Evolutionary conservation across 495 filamentous ascomycete species (phyloP), one percentile per base, ranked within the genome.

Genomic region (Rhizodiscina lignyota): DNA sequence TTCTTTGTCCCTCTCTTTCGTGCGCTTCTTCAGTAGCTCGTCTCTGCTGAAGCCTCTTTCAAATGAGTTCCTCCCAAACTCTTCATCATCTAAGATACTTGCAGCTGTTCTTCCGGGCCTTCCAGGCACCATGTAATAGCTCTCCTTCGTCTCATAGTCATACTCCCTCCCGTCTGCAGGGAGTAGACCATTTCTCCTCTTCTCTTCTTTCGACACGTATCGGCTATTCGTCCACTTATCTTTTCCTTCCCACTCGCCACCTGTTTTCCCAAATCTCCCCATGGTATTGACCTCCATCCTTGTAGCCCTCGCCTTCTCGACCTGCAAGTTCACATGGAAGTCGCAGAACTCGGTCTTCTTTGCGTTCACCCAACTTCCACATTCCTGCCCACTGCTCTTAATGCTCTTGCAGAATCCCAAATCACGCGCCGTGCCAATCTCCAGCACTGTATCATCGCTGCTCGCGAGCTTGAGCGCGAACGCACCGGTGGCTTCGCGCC

Each of bases 261-360:
- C 19, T 51, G 66, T 18, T 45, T 55, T 42, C 10, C 39, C 48
- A 29, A 48, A 50, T 16, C 51, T 57, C 51, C 50, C 54, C 61
- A 70, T 70, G 11, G 64, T 68, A 43, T 89, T 87, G 38, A 96
- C 68, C 43, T 93, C 89, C 62, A 87, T 79, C 6, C 91, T 66
- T 0, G 67, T 59, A 2, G 70, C 55, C 28, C 79, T 74, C 2
- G 72, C 73, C 42, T 77, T 80, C 33, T 75, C 70, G 1, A 94
- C 54, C 12, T 78, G 75, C 13, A 76, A 51, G 47, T 93, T 80
- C 44, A 92, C 70, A 48, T 99, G 89, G 45, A 80, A 99, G 41
- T 91, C 81, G 58, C 89, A 99, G 52, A 79, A 83, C 42, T 92
- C 79, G 4, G 85, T 93, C 46, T 83, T 81, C 6, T 82, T 67